phyloP scores from a whole-genome alignment of 2,329 filamentous ascomycete genomes.

The Trichoderma harzianum region DNA sequence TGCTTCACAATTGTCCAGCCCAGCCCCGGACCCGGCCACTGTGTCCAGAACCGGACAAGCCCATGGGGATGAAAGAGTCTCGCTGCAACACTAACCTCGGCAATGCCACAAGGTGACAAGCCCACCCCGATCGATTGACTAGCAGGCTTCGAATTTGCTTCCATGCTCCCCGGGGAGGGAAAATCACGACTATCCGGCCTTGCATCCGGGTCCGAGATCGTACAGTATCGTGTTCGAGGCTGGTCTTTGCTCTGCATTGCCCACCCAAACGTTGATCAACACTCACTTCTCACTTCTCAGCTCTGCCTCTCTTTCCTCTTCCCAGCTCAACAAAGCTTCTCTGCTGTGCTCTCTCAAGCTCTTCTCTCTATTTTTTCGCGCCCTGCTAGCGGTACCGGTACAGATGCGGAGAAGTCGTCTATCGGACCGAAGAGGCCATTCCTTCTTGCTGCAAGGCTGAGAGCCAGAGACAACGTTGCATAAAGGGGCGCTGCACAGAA shows the following conservation, averaged over 20 bases:
- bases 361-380: background rate
- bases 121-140: background rate
- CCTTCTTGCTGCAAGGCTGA: slow-evolving; percentile 18
- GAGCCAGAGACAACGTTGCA: slow-evolving; percentile 14
- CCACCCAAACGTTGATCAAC: background rate
- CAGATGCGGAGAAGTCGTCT: slow-evolving; percentile 26
- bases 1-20: background rate
- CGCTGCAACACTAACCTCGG: background rate
- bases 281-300: background rate
- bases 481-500: slow-evolving; percentile 7
- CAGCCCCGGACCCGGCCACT: background rate
- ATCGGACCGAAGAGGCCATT: slow-evolving; percentile 31
- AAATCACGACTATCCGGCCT: background rate
- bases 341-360: background rate
- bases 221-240: background rate
- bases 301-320: background rate
- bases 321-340: background rate
- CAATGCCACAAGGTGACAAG: background rate
- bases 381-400: background rate
- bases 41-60: slow-evolving; percentile 1
- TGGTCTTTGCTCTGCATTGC: background rate
- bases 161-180: background rate
- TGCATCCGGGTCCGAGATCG: background rate
- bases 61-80: background rate
- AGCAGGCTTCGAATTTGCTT: slow-evolving; percentile 7